Conservation (phyloP, 1,284 basidiomycete species). For the Tremellales sp. region DNA sequence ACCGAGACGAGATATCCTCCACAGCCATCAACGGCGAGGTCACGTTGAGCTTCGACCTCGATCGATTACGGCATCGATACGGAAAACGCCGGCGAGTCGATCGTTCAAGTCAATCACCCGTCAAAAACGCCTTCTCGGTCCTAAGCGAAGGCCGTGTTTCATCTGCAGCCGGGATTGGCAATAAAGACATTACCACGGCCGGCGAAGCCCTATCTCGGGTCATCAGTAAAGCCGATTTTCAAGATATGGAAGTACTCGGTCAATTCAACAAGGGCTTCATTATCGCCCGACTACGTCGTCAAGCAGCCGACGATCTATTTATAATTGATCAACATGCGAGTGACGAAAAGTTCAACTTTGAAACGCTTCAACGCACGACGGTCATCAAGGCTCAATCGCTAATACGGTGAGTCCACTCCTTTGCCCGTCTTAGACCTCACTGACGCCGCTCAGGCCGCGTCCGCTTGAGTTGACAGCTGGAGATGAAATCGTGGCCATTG, state of each 20-base stretch:
- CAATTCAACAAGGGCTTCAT: conserved; percentile 98
- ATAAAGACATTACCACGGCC: conserved; percentile 59
- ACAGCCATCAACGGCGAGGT: conserved; percentile 29
- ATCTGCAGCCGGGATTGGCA: conserved; percentile 57
- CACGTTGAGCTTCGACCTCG: conserved; percentile 35
- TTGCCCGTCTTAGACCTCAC: background rate
- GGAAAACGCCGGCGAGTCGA: background rate
- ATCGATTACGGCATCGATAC: conserved; percentile 26
- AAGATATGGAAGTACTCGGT: conserved; percentile 75
- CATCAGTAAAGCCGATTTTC: conserved; percentile 85
- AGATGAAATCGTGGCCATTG: conserved; percentile 82
- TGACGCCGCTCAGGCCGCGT: conserved; percentile 59
- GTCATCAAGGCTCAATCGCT: conserved; percentile 81
- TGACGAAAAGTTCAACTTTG: conserved; percentile 99
- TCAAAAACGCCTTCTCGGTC: conserved; percentile 23
- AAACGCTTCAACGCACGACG: conserved; percentile 82
- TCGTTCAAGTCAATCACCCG: conserved; percentile 9
- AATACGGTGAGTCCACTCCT: conserved; percentile 58
- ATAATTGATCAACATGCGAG: conserved; percentile 65
- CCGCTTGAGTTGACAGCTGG: conserved; percentile 78
- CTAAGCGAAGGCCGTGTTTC: conserved; percentile 21
- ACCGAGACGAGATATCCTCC: conserved; percentile 38
- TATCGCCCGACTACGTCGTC: conserved; percentile 61
- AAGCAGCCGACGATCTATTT: conserved; percentile 74
- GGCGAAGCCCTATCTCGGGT: conserved; percentile 74